Percentiles rank a stretch among this genome's conserved stretches.
phyloP scores from a whole-genome alignment of 1,284 basidiomycete genomes.

The Anthracocystis panici-leucophaei region DNA sequence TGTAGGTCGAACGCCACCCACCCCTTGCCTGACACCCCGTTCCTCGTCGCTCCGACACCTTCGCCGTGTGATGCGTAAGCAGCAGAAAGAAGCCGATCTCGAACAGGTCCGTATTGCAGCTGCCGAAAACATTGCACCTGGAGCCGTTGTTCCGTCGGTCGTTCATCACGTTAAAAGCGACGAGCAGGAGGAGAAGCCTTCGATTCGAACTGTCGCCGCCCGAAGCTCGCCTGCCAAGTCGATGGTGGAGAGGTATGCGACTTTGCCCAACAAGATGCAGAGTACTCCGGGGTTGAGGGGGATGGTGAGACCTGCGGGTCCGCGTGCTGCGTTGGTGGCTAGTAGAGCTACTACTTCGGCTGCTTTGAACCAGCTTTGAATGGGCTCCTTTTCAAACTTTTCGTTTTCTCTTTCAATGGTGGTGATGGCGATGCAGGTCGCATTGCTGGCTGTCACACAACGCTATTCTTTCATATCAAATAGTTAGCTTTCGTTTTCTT shows the following conservation, averaged over 20 bases:
- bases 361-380: constrained; percentile 17
- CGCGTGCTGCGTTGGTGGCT: constrained; percentile 17
- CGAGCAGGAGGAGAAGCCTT: constrained; percentile 6
- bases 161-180: background rate
- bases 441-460: too few species aligned
- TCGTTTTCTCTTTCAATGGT: constrained; percentile 7
- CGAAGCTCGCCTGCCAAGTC: background rate
- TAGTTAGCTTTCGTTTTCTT: background rate
- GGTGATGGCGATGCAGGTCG: too few species aligned
- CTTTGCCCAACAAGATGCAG: constrained; percentile 4
- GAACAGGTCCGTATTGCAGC: constrained; percentile 29
- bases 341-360: constrained; percentile 13
- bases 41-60: constrained; percentile 46
- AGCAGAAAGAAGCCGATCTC: constrained; percentile 37
- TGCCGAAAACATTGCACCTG: constrained; percentile 36
- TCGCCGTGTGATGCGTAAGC: constrained; percentile 35
- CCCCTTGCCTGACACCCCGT: constrained; percentile 32
- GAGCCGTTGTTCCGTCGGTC: constrained; percentile 33
- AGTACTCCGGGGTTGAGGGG: background rate
- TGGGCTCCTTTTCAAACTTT: background rate
- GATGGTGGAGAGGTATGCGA: background rate
- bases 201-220: constrained; percentile 25
- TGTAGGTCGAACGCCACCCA: constrained; percentile 12
- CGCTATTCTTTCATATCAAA: too few species aligned
- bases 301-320: constrained; percentile 15